Evolutionary conservation across 495 filamentous ascomycete species (phyloP).

Genomic region (Aspergillus nanangensis): DNA sequence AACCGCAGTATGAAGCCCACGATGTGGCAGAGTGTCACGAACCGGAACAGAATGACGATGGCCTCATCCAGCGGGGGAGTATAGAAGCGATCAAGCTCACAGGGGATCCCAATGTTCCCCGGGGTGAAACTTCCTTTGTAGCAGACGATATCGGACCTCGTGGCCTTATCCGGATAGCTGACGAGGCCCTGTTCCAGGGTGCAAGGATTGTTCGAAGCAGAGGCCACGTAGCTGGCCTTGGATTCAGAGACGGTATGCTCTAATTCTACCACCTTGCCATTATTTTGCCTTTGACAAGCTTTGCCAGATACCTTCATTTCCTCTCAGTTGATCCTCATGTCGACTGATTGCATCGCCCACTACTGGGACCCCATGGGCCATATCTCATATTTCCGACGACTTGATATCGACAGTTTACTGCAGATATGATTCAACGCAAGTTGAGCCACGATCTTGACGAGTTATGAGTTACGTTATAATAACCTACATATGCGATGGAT

Average conservation of each 20-base stretch:
- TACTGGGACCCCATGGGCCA: slow-evolving; percentile 78
- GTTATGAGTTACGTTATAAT: too few species aligned
- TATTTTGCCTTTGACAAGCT: slow-evolving; percentile 1
- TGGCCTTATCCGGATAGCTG: slow-evolving; percentile 57
- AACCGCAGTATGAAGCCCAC: slow-evolving; percentile 19
- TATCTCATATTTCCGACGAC: slow-evolving; percentile 74
- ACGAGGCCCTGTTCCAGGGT: slow-evolving; percentile 66
- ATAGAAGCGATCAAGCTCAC: slow-evolving; percentile 86
- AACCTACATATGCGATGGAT: too few species aligned
- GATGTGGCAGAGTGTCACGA: not conserved
- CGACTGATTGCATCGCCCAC: slow-evolving; percentile 71
- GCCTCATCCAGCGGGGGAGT: slow-evolving; percentile 41
- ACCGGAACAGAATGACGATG: slow-evolving; percentile 6
- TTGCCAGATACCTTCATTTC: slow-evolving; percentile 63
- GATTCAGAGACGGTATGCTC: slow-evolving; percentile 64
- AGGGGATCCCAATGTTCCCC: slow-evolving; percentile 82
- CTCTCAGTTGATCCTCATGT: slow-evolving; percentile 74
- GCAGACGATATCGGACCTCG: slow-evolving; percentile 66
- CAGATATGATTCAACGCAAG: slow-evolving; percentile 42
- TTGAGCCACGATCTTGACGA: slow-evolving; percentile 8
- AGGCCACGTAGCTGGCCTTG: slow-evolving; percentile 70
- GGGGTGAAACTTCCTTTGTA: slow-evolving; percentile 77
- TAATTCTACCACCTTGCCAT: too few species aligned
- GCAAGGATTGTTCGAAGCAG: slow-evolving; percentile 69
- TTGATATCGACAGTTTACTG: slow-evolving; percentile 73